These are phyloP conservation scores for Leccinum pellstonianum DNA, from an alignment of 768 basidiomycete genomes.

Conservation along the genomic window DNA sequence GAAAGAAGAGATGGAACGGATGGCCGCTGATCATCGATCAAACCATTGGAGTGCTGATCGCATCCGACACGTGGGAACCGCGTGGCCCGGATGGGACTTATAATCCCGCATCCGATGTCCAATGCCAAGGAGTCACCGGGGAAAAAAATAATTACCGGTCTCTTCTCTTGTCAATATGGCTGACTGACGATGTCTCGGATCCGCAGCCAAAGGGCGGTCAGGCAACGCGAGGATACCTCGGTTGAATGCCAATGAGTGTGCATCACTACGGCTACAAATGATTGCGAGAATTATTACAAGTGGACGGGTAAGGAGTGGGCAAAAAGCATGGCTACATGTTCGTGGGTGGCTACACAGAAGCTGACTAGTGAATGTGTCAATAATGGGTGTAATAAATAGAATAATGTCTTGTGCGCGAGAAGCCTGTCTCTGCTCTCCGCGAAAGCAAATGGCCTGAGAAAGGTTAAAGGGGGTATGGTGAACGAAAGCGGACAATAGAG, in stretches of 20 bases:
- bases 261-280: conserved; percentile 26
- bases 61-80: not conserved
- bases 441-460: conserved; percentile 6
- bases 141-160: not conserved
- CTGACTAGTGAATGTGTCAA: conserved; percentile 11
- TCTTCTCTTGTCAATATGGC: not conserved
- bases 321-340: conserved; percentile 26
- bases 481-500: conserved; percentile 13
- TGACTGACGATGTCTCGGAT: not conserved
- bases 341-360: conserved; percentile 23
- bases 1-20: not conserved
- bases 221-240: conserved; percentile 2
- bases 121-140: not conserved
- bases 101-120: not conserved
- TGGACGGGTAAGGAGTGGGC: conserved; percentile 13
- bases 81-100: not conserved
- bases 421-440: conserved; percentile 10
- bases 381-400: conserved; percentile 20
- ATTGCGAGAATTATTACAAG: conserved; percentile 23
- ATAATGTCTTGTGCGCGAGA: conserved; percentile 7
- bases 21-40: not conserved
- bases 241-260: conserved; percentile 1
- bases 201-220: not conserved
- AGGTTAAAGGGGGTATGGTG: conserved; percentile 5
- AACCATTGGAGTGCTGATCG: not conserved